A percentile compares a stretch with the other conserved stretches of the same genome.
Evolutionary conservation across 1,139 yeast genomes (phyloP).

Genomic region (Yamadazyma spencermartinsiae): DNA sequence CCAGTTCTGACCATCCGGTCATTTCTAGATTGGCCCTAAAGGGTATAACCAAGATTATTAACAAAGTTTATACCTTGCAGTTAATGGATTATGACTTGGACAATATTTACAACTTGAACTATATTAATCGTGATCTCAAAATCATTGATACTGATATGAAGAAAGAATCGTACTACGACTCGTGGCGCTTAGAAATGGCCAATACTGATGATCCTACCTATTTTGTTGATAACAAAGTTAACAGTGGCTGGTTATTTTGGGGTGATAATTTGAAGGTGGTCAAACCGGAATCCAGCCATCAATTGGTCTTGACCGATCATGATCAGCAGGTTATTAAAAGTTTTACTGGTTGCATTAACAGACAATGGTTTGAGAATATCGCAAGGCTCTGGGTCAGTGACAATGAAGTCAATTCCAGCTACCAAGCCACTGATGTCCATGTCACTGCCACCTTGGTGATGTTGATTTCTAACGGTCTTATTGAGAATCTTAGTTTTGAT

Average conservation of each 20-base stretch:
- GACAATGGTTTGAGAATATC: slow-evolving; percentile 59
- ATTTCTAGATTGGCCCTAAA: slow-evolving; percentile 64
- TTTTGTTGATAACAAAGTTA: slow-evolving; percentile 57
- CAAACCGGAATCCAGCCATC: slow-evolving; percentile 20
- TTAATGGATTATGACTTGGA: slow-evolving; percentile 52
- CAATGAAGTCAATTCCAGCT: slow-evolving; percentile 61
- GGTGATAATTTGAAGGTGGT: slow-evolving; percentile 56
- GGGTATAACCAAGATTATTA: slow-evolving; percentile 59
- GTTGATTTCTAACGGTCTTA: slow-evolving; percentile 44
- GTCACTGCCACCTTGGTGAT: slow-evolving; percentile 48
- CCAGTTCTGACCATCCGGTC: slow-evolving; percentile 72
- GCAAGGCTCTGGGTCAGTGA: slow-evolving; percentile 61
- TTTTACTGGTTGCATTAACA: slow-evolving; percentile 49
- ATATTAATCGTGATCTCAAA: slow-evolving; percentile 37
- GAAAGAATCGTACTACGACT: slow-evolving; percentile 36
- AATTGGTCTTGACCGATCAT: slow-evolving; percentile 24
- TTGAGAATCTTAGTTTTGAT: slow-evolving; percentile 31
- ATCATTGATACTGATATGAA: slow-evolving; percentile 42
- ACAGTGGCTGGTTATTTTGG: slow-evolving; percentile 82
- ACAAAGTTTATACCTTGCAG: slow-evolving; percentile 53
- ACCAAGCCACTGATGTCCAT: slow-evolving; percentile 62
- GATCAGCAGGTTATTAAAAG: slow-evolving; percentile 42
- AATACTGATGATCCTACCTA: slow-evolving; percentile 49
- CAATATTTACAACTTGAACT: slow-evolving; percentile 45
- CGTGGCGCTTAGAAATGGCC: slow-evolving; percentile 56